Base-by-base conservation (phyloP, 768 basidiomycete species). In the Auriscalpium orientale region DNA sequence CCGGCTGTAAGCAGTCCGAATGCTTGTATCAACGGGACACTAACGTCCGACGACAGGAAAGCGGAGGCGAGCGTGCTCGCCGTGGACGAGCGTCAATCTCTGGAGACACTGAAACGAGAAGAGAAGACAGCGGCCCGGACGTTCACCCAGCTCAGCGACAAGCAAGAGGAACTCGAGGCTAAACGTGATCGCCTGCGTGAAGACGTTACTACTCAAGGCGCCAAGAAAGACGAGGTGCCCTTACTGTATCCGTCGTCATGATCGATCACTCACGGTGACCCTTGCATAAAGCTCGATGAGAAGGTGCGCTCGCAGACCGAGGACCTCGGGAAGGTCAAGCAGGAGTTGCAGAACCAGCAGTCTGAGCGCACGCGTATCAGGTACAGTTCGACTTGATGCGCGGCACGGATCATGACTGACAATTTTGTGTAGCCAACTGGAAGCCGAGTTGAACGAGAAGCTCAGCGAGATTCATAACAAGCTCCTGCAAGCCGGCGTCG, bases 391-490 rank as follows among this genome's bases (percentile, higher is more conserved):
- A 53, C 38, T 11, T 20, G 18, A 15, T 49, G 10, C 28, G 50
- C n/a, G 6, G 2, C 49, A 20, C 5, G 28, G 28, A 5, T 6
- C 35, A 28, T 36, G 34, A 22, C 13, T 46, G 12, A 46, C 46
- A 21, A 46, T 53, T 44, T 55, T 8, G 28, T 47, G 6, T 61
- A 98, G 94, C 47, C 89, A 91, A 73, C 80, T 93, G 12, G 94
- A 97, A 69, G 81, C 83, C 0, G 95, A 99, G 64, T 81, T 87
- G 22, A 95, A 95, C 66, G 95, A 95, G 71, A 94, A 95, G 67
- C 80, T 99, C 6, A 79, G 84, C 51, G 84, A 83, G 13, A 78
- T 91, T 3, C 89, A 91, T 65, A 79, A 84, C 48, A 87, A 97
- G 65, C 79, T 99, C 3, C 74, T 93, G 13, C 89, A 95, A 67